phyloP scores from a whole-genome alignment of 2,329 filamentous ascomycete genomes.

The Canariomyces notabilis region DNA sequence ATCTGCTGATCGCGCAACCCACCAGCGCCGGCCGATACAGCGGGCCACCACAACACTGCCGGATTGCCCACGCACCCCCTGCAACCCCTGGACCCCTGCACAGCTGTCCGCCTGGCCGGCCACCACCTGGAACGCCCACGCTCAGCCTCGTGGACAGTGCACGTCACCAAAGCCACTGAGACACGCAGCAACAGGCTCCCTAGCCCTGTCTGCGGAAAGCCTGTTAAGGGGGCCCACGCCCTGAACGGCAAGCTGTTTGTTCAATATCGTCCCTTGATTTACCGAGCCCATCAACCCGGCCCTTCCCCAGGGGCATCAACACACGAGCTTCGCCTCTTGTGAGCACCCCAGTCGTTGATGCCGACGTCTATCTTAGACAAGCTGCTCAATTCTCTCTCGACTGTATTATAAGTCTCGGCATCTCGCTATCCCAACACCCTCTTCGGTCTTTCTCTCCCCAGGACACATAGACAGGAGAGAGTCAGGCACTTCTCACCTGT shows the following conservation, averaged over 20 bases:
- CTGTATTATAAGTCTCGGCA: constrained; percentile 13
- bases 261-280: constrained; percentile 21
- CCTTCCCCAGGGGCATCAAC: constrained; percentile 16
- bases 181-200: constrained; percentile 24
- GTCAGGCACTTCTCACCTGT: constrained; percentile 18
- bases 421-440: constrained; percentile 10
- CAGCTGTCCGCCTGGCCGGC: constrained; percentile 24
- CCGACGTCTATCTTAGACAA: constrained; percentile 1
- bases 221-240: constrained; percentile 20
- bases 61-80: constrained; percentile 3
- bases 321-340: constrained; percentile 29
- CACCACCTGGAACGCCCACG: constrained; percentile 23
- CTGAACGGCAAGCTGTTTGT: constrained; percentile 20
- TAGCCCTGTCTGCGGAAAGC: constrained; percentile 20
- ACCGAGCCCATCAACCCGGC: constrained; percentile 20
- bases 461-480: constrained; percentile 6
- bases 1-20: constrained; percentile 23
- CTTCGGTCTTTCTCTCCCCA: constrained; percentile 7
- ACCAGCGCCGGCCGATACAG: constrained; percentile 21
- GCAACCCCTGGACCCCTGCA: constrained; percentile 10
- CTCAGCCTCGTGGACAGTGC: constrained; percentile 40
- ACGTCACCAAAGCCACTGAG: constrained; percentile 35
- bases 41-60: constrained; percentile 21
- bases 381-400: neutral
- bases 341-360: constrained; percentile 16